A percentile compares a stretch with the other conserved stretches of the same genome.
Evolutionary conservation across 176 grass and related monocot genomes (phyloP).

Genomic region (Alloteropsis semialata): DNA sequence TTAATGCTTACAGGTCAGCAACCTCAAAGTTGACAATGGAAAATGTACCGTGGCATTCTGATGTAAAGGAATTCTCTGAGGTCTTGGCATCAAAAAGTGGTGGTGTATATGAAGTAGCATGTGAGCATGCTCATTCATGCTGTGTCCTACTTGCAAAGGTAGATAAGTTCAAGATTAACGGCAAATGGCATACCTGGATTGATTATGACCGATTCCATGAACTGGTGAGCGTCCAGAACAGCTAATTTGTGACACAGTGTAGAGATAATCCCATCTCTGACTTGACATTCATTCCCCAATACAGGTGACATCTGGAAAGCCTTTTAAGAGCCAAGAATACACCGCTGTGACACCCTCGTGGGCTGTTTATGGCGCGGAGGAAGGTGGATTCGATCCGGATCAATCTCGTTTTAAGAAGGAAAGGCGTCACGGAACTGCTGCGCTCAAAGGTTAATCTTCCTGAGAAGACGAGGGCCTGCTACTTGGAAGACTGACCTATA

Average conservation of each 20-base stretch:
- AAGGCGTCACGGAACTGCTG: conserved; percentile 77
- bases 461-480: conserved; percentile 33
- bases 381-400: conserved; percentile 92
- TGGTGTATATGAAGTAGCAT: conserved; percentile 79
- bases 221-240: conserved; percentile 58
- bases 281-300: conserved; percentile 29
- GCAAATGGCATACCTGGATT: conserved; percentile 96
- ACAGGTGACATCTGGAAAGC: conserved; percentile 73
- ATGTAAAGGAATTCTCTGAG: conserved; percentile 91
- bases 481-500: neutral
- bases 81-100: conserved; percentile 71
- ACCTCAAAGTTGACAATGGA: conserved; percentile 99
- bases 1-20: conserved; percentile 55
- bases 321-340: conserved; percentile 80
- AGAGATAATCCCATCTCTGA: neutral
- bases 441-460: conserved; percentile 48
- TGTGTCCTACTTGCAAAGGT: conserved; percentile 88
- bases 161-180: conserved; percentile 82
- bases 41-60: conserved; percentile 96
- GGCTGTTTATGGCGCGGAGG: conserved; percentile 84
- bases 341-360: conserved; percentile 76
- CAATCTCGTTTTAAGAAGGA: conserved; percentile 94
- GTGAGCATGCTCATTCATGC: conserved; percentile 93
- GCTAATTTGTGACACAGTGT: neutral
- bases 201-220: conserved; percentile 87